These are phyloP conservation scores for Microcyclospora tardicrescens DNA, from an alignment of 2,329 filamentous ascomycete species.

Conservation along the genomic window DNA sequence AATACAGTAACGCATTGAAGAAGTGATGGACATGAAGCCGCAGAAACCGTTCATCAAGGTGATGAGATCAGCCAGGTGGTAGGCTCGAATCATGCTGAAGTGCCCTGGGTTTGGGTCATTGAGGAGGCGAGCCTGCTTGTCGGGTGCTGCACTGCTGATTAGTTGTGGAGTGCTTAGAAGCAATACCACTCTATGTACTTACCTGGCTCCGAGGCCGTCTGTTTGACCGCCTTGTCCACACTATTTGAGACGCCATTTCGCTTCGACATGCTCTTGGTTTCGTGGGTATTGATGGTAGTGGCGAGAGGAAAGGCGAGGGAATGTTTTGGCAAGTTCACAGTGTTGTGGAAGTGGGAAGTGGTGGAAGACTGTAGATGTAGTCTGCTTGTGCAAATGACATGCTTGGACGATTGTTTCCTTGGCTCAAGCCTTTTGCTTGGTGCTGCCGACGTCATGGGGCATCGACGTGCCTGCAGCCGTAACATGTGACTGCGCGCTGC, in stretches of 20 bases:
- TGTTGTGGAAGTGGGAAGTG: too few relatives aligned
- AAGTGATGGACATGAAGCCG: slow-evolving; percentile 90
- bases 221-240: slow-evolving; percentile 31
- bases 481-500: too few relatives aligned
- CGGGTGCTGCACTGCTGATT: slow-evolving; percentile 37
- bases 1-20: slow-evolving; percentile 84
- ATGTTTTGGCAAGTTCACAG: too few relatives aligned
- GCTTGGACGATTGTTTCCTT: too few relatives aligned
- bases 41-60: slow-evolving; percentile 79
- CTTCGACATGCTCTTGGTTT: slow-evolving; percentile 45
- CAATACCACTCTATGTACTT: neutral
- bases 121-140: slow-evolving; percentile 66
- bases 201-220: slow-evolving; percentile 31
- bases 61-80: slow-evolving; percentile 71
- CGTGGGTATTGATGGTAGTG: neutral
- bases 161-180: slow-evolving; percentile 3
- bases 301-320: neutral
- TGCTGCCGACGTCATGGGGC: too few relatives aligned
- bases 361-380: too few relatives aligned
- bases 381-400: too few relatives aligned
- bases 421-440: too few relatives aligned
- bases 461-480: too few relatives aligned
- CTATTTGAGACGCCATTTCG: slow-evolving; percentile 42
- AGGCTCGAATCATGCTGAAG: slow-evolving; percentile 47
- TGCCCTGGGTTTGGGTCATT: slow-evolving; percentile 53